Base-by-base conservation (phyloP, 441 rosid genomes). In the Populus tomentosa region DNA sequence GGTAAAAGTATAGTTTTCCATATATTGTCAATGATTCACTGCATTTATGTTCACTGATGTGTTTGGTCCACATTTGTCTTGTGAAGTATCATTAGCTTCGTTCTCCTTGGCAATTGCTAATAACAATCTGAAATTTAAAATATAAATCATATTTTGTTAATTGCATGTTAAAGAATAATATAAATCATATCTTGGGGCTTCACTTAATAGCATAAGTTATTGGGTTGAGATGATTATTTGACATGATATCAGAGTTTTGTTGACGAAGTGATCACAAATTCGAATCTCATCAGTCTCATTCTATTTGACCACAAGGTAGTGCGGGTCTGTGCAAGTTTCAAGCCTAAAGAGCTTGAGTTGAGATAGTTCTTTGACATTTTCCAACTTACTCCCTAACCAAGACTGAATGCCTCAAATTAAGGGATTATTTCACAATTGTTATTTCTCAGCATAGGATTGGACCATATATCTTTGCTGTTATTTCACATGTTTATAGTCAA, bases 1-100 rank as follows among this genome's bases (percentile, higher is more conserved):
- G 98, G 99, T 97, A 74, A 88, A 74, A 61, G 38, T 70, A 26
- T 79, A 9, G 18, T 53, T 79, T 42, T 77, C 35, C 38, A 40
- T 61, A 33, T 69, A 18, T 76, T 42, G 14, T 23, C 32, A 64
- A 32, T 35, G 36, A 21, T 77, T 78, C 30, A 21, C 74, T 77
- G 32, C 38, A 50, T 26, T 56, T 64, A 10, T 69, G 4, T 6
- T 69, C 5, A 53, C 63, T 56, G 18, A 74, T 62, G 36, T 68
- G 59, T 69, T 73, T 71, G 20, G 23, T 13, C 30, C 42, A 28
- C 28, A 20, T 18, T 11, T 75, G 64, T 68, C 72, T 42, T 79
- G 24, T 10, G 65, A 24, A 36, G 59, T 38, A 5, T 61, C 40
- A 18, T 66, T 3, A 67, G 6, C 53, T 71, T 35, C 30, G 35